Conservation (phyloP, 352 stramenopile genomes). For the Phytopythium mirpurense region DNA sequence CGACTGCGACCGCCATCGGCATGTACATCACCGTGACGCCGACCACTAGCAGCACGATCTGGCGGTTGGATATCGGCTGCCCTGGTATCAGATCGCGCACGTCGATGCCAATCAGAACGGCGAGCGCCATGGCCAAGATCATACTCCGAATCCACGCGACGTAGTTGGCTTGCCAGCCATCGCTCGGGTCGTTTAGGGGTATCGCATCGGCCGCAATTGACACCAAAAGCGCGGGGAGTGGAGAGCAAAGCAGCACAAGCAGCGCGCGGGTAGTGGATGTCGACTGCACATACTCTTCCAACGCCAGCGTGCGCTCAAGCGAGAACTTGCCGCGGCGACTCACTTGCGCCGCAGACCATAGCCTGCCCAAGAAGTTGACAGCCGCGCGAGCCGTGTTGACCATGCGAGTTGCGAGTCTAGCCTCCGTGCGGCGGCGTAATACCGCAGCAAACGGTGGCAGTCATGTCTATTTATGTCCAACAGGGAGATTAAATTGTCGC, state of each 20-base stretch:
- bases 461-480: no score
- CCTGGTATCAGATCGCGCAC: background rate
- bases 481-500: no score
- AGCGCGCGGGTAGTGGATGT: slow-evolving; percentile 6
- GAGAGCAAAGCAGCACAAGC: background rate
- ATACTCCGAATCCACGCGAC: background rate
- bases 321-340: slow-evolving; percentile 23
- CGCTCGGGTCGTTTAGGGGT: background rate
- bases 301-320: slow-evolving; percentile 21
- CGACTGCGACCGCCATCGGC: slow-evolving; percentile 8
- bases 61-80: background rate
- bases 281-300: slow-evolving; percentile 20
- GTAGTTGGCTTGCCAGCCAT: slow-evolving; percentile 1
- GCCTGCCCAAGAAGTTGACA: background rate
- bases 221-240: background rate
- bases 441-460: no score
- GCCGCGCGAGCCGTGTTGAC: background rate
- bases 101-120: background rate
- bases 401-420: background rate
- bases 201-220: background rate
- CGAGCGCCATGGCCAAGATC: background rate
- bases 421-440: no score
- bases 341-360: slow-evolving; percentile 6
- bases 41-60: background rate
- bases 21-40: background rate